These are phyloP conservation scores for Aureobasidium vineae DNA, from an alignment of 2,329 filamentous ascomycete species.

Conservation along the genomic window DNA sequence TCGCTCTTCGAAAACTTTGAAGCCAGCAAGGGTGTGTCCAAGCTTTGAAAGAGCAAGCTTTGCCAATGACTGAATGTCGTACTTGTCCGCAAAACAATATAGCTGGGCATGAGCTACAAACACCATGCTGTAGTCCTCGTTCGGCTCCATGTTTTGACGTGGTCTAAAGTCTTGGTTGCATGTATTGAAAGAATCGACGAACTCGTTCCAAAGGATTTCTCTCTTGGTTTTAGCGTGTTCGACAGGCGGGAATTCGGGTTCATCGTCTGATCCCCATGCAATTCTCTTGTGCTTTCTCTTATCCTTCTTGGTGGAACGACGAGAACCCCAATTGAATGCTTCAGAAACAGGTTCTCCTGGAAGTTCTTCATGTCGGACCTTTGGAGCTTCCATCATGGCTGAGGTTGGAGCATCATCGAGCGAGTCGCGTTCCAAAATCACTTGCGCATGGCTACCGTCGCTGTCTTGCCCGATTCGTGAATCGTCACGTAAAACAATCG, in stretches of 20 bases:
- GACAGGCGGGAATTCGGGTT: neutral
- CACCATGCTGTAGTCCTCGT: constrained; percentile 35
- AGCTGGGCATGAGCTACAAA: constrained; percentile 44
- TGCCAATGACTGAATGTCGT: constrained; percentile 40
- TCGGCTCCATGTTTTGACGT: neutral
- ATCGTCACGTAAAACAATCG: neutral
- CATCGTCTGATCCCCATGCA: neutral
- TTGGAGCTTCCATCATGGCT: neutral
- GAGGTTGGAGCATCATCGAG: neutral
- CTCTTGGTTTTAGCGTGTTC: neutral
- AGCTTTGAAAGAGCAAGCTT: constrained; percentile 39
- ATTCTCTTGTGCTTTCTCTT: neutral
- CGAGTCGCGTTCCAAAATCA: neutral
- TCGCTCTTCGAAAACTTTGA: constrained; percentile 36
- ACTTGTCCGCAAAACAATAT: constrained; percentile 45
- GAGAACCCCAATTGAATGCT: neutral
- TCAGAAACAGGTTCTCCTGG: neutral
- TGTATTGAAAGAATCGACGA: neutral
- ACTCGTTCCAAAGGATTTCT: constrained; percentile 5
- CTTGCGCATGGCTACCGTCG: neutral
- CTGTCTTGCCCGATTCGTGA: constrained; percentile 1
- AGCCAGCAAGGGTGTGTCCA: constrained; percentile 36
- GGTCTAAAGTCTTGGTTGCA: constrained; percentile 1
- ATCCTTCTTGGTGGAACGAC: neutral
- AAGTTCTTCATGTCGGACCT: neutral